Evolutionary conservation across 202 grass and related monocot species (phyloP).

Genomic region (Panicum virgatum): DNA sequence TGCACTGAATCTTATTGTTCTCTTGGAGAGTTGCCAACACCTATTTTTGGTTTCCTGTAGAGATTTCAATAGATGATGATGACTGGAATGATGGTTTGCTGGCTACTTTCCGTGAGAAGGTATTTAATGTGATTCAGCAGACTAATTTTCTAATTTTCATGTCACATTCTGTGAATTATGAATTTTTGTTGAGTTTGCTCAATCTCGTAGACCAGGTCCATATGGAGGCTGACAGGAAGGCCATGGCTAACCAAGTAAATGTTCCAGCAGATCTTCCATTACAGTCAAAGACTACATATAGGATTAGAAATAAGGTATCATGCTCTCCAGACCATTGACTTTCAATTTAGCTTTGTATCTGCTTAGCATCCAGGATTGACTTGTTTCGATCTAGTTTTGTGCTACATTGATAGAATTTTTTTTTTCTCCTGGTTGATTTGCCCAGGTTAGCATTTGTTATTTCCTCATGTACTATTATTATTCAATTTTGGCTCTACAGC

Average conservation of each 20-base stretch:
- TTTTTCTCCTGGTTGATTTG: neutral
- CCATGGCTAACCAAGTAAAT: constrained; percentile 56
- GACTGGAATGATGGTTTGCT: constrained; percentile 96
- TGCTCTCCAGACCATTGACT: neutral
- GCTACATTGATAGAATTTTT: neutral
- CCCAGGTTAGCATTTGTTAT: neutral
- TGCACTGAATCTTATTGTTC: neutral
- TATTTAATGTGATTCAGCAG: constrained; percentile 34
- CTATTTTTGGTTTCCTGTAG: constrained; percentile 50
- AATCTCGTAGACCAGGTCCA: constrained; percentile 79
- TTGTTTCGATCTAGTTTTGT: constrained; percentile 17
- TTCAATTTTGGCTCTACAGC: neutral
- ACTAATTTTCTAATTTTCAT: neutral
- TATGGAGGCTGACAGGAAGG: constrained; percentile 93
- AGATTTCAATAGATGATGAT: constrained; percentile 75
- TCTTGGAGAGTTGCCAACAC: constrained; percentile 1
- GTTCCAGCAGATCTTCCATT: constrained; percentile 58
- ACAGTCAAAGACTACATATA: constrained; percentile 72
- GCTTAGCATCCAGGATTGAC: neutral
- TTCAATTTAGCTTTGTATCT: constrained; percentile 4
- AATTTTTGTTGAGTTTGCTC: constrained; percentile 34
- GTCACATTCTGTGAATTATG: constrained; percentile 22
- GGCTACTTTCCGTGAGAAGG: constrained; percentile 95
- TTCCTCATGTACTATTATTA: neutral
- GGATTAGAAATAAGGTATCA: constrained; percentile 86